phyloP scores from a whole-genome alignment of 352 stramenopile genomes.

The Phytophthora aleatoria region DNA sequence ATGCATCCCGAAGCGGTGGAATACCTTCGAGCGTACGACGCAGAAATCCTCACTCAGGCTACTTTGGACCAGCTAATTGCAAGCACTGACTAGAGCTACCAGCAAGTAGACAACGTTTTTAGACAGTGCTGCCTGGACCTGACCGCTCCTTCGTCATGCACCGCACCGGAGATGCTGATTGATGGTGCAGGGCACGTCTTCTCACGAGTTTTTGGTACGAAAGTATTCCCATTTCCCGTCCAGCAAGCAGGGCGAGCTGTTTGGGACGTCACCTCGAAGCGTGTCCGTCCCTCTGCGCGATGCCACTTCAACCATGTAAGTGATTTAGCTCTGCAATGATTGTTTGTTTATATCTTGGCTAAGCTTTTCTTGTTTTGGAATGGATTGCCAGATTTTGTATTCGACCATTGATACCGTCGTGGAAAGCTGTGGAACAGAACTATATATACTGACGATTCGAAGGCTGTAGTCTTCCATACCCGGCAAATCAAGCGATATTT shows the following conservation, averaged over 20 bases:
- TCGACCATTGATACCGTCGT: slow-evolving; percentile 1
- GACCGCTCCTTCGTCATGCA: neutral
- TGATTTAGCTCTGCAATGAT: neutral
- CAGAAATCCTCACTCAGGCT: neutral
- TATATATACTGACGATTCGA: slow-evolving; percentile 8
- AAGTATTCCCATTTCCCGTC: slow-evolving; percentile 4
- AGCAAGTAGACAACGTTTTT: slow-evolving; percentile 2
- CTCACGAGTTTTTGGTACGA: neutral
- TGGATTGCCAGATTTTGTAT: slow-evolving; percentile 1
- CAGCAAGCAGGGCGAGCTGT: slow-evolving; percentile 1
- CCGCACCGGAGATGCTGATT: neutral
- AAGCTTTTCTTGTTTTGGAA: neutral
- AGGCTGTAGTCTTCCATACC: slow-evolving; percentile 2
- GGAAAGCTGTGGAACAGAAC: slow-evolving; percentile 4
- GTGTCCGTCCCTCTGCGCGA: neutral
- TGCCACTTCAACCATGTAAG: slow-evolving; percentile 12
- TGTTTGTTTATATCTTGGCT: neutral
- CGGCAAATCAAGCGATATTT: slow-evolving; percentile 5
- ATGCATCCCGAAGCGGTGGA: neutral
- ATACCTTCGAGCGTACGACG: slow-evolving; percentile 1
- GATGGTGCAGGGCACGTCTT: slow-evolving; percentile 1
- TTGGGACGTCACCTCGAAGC: neutral
- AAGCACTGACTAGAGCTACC: neutral
- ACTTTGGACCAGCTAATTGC: neutral
- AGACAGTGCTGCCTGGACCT: neutral